Percentiles rank a stretch among this genome's conserved stretches.
Evolutionary conservation across 2,329 filamentous ascomycete species (phyloP).

Genomic region (Diaporthe destruens): DNA sequence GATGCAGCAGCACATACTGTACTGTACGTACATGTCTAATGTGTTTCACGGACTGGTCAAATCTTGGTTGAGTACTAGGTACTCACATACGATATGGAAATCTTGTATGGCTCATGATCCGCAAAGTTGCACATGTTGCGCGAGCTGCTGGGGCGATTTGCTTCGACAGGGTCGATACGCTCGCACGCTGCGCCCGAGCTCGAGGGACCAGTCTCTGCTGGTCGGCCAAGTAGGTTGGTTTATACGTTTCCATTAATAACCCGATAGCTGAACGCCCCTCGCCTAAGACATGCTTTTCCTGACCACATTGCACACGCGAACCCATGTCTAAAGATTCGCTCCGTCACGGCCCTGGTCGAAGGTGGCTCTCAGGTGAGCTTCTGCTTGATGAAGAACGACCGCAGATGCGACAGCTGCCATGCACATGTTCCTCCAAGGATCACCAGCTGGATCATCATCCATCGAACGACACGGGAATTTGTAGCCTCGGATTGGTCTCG

Average conservation of each 20-base stretch:
- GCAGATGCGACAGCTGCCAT: conserved; percentile 96
- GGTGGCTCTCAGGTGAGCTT: conserved; percentile 81
- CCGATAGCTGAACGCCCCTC: conserved; percentile 33
- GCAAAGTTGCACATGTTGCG: background rate
- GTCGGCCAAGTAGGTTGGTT: background rate
- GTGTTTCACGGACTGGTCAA: background rate
- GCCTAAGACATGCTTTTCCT: conserved; percentile 37
- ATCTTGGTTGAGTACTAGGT: background rate
- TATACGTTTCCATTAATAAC: conserved; percentile 34
- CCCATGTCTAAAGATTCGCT: conserved; percentile 32
- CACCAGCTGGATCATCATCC: conserved; percentile 90
- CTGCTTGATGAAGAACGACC: conserved; percentile 99
- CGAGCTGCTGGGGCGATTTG: background rate
- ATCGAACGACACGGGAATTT: conserved; percentile 91
- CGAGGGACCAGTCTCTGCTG: background rate
- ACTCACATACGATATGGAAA: background rate
- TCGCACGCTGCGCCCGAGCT: background rate
- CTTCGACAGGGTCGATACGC: background rate
- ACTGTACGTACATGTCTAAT: background rate
- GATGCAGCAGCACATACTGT: background rate
- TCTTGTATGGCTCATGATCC: background rate
- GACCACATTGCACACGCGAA: conserved; percentile 9
- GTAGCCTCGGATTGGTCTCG: conserved; percentile 96
- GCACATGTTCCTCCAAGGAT: conserved; percentile 90
- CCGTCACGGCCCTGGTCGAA: conserved; percentile 29